Conservation (phyloP, 176 grass and related monocot species). For the Aegilops sharonensis region DNA sequence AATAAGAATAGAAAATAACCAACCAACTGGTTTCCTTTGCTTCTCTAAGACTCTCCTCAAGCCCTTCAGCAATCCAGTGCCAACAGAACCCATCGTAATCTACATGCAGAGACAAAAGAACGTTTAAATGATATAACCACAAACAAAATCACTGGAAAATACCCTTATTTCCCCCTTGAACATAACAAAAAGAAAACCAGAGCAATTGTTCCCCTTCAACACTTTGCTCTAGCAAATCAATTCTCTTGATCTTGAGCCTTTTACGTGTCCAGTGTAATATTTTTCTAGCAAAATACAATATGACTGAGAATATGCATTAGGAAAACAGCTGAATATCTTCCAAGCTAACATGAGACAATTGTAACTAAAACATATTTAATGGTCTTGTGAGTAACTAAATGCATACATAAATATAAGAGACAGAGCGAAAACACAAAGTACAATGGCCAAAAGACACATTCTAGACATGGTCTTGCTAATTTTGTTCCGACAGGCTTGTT, state of each 20-base stretch:
- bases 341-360: neutral
- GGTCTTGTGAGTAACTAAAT: neutral
- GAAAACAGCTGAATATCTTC: neutral
- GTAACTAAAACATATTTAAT: neutral
- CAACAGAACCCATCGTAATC: constrained; percentile 57
- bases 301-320: neutral
- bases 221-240: neutral
- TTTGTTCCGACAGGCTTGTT: neutral
- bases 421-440: neutral
- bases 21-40: constrained; percentile 45
- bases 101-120: constrained; percentile 41
- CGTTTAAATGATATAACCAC: constrained; percentile 2
- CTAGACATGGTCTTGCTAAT: neutral
- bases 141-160: neutral
- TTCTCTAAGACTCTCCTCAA: constrained; percentile 46
- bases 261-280: neutral
- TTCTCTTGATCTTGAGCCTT: neutral
- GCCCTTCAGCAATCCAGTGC: constrained; percentile 48
- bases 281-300: neutral
- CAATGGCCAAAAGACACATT: neutral
- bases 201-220: neutral
- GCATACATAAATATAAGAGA: neutral
- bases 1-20: constrained; percentile 26
- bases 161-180: neutral
- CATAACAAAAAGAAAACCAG: neutral